Evolutionary conservation across 768 basidiomycete species (phyloP).

Genomic region (Auriscalpium microsporum): DNA sequence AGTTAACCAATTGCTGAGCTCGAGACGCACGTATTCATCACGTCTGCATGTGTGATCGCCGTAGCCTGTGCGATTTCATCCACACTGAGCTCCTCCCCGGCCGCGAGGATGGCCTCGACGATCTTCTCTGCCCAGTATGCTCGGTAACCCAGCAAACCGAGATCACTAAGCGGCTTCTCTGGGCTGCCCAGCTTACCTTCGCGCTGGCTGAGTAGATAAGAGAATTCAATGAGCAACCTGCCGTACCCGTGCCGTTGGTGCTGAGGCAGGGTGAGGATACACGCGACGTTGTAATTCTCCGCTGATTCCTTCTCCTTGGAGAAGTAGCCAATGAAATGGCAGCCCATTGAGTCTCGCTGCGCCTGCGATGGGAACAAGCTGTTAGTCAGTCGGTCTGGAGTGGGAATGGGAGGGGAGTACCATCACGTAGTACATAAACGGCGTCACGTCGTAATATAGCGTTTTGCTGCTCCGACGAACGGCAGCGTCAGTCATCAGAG

Average conservation of each 20-base stretch:
- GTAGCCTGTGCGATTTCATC: conserved; percentile 97
- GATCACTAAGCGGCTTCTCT: conserved; percentile 93
- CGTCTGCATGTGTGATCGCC: conserved; percentile 88
- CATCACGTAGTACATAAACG: conserved; percentile 99
- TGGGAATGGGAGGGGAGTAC: conserved; percentile 28
- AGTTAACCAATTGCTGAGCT: not conserved
- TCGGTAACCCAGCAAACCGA: conserved; percentile 87
- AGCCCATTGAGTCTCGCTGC: conserved; percentile 80
- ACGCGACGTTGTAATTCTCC: conserved; percentile 97
- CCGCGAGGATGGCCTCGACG: conserved; percentile 74
- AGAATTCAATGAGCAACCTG: conserved; percentile 93
- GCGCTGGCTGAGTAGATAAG: conserved; percentile 94
- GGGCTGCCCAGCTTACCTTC: conserved; percentile 95
- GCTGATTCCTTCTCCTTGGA: conserved; percentile 99
- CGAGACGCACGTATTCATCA: conserved; percentile 91
- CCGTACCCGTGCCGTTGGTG: conserved; percentile 96
- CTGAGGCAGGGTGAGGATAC: conserved; percentile 97
- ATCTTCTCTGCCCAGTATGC: conserved; percentile 98
- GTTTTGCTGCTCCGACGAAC: conserved; percentile 61
- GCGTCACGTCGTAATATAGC: conserved; percentile 98
- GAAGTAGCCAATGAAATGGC: conserved; percentile 96
- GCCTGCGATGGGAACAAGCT: conserved; percentile 40
- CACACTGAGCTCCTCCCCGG: conserved; percentile 71
- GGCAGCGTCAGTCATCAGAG: not conserved
- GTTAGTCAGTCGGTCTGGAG: not conserved